Percentiles rank a stretch among this genome's conserved stretches.
Conservation (phyloP, 1,284 basidiomycete species). For the Pseudozyma sp. region DNA sequence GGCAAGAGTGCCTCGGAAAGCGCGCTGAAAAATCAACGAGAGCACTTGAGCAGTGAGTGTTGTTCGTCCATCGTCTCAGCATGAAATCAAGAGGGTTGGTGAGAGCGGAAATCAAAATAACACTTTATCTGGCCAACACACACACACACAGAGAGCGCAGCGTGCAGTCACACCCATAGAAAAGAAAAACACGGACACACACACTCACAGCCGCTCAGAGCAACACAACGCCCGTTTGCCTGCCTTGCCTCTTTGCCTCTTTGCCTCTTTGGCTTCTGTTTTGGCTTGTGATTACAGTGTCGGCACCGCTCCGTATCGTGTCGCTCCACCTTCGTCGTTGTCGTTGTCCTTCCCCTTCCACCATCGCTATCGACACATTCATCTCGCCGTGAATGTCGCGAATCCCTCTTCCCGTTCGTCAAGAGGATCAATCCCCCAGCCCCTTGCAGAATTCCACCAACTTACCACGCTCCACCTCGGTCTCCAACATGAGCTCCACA, state of each 20-base stretch:
- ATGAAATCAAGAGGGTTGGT: background rate
- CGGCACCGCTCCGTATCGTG: no score
- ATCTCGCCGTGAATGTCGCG: constrained; percentile 48
- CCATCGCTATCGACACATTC: constrained; percentile 5
- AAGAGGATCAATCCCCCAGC: constrained; percentile 31
- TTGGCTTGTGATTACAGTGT: no score
- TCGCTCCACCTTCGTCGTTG: no score
- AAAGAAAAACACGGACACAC: no score
- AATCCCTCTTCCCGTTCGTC: constrained; percentile 48
- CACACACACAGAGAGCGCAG: constrained; percentile 9
- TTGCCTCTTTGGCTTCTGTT: no score
- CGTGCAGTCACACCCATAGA: no score
- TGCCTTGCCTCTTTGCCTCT: no score
- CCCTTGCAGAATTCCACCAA: constrained; percentile 44
- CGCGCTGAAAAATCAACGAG: background rate
- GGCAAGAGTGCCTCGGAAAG: background rate
- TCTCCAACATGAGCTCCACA: constrained; percentile 42
- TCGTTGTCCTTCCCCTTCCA: background rate
- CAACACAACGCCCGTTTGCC: no score
- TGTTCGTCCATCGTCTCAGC: background rate
- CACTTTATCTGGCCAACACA: constrained; percentile 2
- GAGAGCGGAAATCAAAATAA: background rate
- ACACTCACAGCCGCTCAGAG: no score
- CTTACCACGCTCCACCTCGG: constrained; percentile 41
- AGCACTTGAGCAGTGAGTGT: constrained; percentile 4